Evolutionary conservation across 257 asterid species (phyloP).

Genomic region (Misopates orontium): DNA sequence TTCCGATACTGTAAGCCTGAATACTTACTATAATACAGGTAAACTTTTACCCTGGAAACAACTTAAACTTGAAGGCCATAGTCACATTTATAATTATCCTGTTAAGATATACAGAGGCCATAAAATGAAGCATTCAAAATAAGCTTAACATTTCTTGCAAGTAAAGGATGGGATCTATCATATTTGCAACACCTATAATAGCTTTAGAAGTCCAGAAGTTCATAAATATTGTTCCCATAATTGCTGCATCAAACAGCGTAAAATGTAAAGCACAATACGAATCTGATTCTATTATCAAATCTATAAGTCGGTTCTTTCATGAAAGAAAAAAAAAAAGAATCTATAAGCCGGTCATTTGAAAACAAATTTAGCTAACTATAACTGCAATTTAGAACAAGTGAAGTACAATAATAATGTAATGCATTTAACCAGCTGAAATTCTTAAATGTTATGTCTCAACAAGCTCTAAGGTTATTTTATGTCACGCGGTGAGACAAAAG

Average conservation of each 20-base stretch:
- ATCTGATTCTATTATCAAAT: neutral
- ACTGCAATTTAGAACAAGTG: slow-evolving; percentile 16
- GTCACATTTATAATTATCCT: too few relatives aligned
- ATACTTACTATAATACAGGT: neutral
- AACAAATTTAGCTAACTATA: neutral
- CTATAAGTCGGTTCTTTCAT: too few relatives aligned
- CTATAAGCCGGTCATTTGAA: neutral
- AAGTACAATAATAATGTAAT: slow-evolving; percentile 3
- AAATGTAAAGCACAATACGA: neutral
- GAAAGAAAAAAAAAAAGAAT: too few relatives aligned
- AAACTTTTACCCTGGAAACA: neutral
- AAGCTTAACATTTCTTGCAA: too few relatives aligned
- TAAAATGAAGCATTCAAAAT: too few relatives aligned
- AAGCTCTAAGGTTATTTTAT: slow-evolving; percentile 7
- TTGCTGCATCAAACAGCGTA: too few relatives aligned
- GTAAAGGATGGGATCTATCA: too few relatives aligned
- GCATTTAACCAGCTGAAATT: neutral
- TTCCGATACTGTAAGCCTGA: neutral
- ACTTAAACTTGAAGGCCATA: too few relatives aligned
- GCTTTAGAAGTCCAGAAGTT: too few relatives aligned
- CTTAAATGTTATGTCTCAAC: slow-evolving; percentile 14
- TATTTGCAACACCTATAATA: too few relatives aligned
- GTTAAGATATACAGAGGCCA: too few relatives aligned
- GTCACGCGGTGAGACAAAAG: neutral
- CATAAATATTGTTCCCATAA: too few relatives aligned